Base-by-base conservation (phyloP, 129 eudicot genomes). In the Oenanthe sinensis region DNA sequence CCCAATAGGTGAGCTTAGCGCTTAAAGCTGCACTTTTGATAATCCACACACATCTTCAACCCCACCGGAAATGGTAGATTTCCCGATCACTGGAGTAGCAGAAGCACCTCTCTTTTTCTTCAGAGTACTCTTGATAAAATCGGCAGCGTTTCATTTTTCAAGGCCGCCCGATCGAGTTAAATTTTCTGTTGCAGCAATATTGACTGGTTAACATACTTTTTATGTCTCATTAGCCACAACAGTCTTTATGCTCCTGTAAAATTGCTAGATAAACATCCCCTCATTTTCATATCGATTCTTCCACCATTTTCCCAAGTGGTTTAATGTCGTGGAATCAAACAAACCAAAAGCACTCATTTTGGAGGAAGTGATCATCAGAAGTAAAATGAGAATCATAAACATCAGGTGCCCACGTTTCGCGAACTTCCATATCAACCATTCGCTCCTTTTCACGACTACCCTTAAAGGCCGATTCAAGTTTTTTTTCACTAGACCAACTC, bases 391-490 rank as follows among this genome's bases (percentile, higher is more conserved):
- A 85, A 78, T 87, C 90, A 45, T 81, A 81, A 37, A 87, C 87
- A 54, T 84, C 87, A 13, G 84, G 84, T 0, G 83, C 83, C 87
- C 87, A 87, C 1, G 83, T 46, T 3, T 84, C 90, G 16, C 79
- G 71, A 47, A 74, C 75, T 40, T 71, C 71, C 83, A 30, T 70
- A 13, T 33, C 71, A 45, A 75, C 78, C 39, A 67, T 16, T 7
- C 90, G 84, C 55, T 68, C 79, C 68, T 78, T 86, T 80, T 80
- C 79, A 3, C 86, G 85, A 33, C 86, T 80, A 47, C 89, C 89
- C 65, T 81, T 87, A 40, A 87, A 42, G 60, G 90, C 85, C 39
- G 90, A 81, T 5, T 83, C 81, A 42, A 84, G 71, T 54, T 81
- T 86, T 45, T 62, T 46, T 24, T 62, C 74, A 77, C 52, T 65